Conservation (phyloP, 371 early-diverging fungal genomes). For the Mortierella sp. region DNA sequence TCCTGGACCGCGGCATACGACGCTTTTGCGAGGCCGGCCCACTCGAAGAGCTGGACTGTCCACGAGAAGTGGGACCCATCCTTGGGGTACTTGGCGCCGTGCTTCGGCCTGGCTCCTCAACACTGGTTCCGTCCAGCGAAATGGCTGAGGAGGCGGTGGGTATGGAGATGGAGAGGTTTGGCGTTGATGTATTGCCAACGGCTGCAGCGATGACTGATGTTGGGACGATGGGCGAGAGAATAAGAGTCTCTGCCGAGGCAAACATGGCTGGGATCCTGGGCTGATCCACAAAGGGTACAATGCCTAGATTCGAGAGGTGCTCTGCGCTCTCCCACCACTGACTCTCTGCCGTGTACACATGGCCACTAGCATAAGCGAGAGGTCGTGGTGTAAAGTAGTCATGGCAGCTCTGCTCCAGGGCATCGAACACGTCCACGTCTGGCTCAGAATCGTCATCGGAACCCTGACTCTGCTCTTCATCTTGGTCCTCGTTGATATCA, state of each 20-base stretch:
- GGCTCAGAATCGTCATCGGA: neutral
- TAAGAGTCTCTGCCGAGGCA: constrained; percentile 22
- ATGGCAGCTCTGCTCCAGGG: neutral
- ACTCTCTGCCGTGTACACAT: neutral
- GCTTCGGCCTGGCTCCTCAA: neutral
- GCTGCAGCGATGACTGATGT: neutral
- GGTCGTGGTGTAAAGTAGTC: constrained; percentile 11
- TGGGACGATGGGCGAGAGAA: constrained; percentile 13
- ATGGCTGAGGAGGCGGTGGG: neutral
- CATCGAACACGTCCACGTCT: constrained; percentile 6
- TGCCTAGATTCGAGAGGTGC: constrained; percentile 16
- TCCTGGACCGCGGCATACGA: neutral
- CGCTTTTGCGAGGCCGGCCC: neutral
- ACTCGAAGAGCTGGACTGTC: too few relatives aligned
- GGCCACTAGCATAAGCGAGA: constrained; percentile 10
- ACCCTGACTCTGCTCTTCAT: neutral
- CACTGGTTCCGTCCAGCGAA: neutral
- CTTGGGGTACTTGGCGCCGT: constrained; percentile 11
- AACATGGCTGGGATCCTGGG: constrained; percentile 29
- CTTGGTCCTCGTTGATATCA: constrained; percentile 1
- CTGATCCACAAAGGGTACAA: constrained; percentile 17
- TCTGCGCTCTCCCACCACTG: constrained; percentile 26
- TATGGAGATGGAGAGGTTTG: too few relatives aligned
- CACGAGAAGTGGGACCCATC: neutral
- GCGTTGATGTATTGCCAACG: too few relatives aligned